Evolutionary conservation across 257 asterid genomes (phyloP).

Genomic region (Perilla frutescens): DNA sequence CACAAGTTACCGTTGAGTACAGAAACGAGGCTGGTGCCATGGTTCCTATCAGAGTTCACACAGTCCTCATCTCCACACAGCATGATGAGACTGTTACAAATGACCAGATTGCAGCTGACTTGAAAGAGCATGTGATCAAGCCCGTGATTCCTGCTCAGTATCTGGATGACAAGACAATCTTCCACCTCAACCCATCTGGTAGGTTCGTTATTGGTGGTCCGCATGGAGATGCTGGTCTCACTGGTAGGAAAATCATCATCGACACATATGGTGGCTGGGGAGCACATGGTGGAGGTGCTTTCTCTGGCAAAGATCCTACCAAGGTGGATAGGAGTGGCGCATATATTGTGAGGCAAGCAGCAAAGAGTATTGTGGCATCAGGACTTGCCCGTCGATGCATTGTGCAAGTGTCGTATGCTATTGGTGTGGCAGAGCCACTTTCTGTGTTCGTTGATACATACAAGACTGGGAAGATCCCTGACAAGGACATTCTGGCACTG

Average conservation of each 20-base stretch:
- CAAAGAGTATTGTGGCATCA: slow-evolving; percentile 73
- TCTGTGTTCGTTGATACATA: slow-evolving; percentile 71
- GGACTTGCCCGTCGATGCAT: slow-evolving; percentile 78
- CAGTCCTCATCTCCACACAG: slow-evolving; percentile 75
- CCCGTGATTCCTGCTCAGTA: slow-evolving; percentile 66
- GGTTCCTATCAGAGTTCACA: slow-evolving; percentile 73
- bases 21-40: slow-evolving; percentile 65
- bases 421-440: slow-evolving; percentile 77
- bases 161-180: slow-evolving; percentile 70
- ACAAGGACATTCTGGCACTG: slow-evolving; percentile 61
- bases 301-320: slow-evolving; percentile 73
- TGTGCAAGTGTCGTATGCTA: slow-evolving; percentile 72
- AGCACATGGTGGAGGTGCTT: slow-evolving; percentile 81
- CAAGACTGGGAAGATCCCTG: slow-evolving; percentile 69
- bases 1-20: slow-evolving; percentile 78
- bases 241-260: slow-evolving; percentile 66
- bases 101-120: slow-evolving; percentile 61
- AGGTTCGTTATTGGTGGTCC: slow-evolving; percentile 75
- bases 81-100: slow-evolving; percentile 68
- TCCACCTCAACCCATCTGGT: slow-evolving; percentile 76
- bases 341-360: slow-evolving; percentile 70
- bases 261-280: slow-evolving; percentile 85
- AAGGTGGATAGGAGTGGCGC: slow-evolving; percentile 83
- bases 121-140: slow-evolving; percentile 76
- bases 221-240: slow-evolving; percentile 74